Conservation (phyloP, 306 rosid genomes). For the Argentina anserina region DNA sequence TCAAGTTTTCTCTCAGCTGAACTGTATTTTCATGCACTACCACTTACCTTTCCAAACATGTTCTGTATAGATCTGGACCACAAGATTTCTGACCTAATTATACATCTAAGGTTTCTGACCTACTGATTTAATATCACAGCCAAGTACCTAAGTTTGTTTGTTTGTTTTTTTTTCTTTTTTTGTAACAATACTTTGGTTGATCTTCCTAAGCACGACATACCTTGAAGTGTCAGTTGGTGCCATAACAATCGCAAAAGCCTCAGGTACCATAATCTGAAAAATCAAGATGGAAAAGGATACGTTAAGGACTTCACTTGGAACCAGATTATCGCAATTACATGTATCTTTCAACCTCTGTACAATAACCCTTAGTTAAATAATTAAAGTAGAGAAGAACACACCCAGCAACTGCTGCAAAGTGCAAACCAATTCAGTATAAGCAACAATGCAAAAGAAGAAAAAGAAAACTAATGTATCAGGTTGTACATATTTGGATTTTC, state of each 20-base stretch:
- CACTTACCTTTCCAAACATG: not conserved
- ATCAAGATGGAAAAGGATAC: constrained; percentile 11
- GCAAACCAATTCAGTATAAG: not conserved
- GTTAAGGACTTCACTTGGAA: not conserved
- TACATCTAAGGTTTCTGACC: not conserved
- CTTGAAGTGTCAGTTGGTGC: constrained; percentile 73
- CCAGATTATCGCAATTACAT: not conserved
- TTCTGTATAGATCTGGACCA: not conserved
- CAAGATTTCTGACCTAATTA: not conserved
- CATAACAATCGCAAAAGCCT: constrained; percentile 82
- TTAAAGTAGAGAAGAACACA: not conserved
- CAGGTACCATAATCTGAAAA: constrained; percentile 67
- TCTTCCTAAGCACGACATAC: constrained; percentile 20
- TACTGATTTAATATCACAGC: not conserved
- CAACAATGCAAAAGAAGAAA: not conserved
- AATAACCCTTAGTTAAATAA: not conserved
- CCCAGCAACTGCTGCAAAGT: not conserved
- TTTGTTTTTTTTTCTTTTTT: too few relatives aligned
- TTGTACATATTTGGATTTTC: not conserved
- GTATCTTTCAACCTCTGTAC: not conserved
- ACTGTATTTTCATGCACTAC: not conserved
- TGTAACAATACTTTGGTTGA: not conserved
- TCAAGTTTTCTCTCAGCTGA: not conserved
- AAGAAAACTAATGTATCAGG: not conserved
- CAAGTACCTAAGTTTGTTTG: too few relatives aligned